These are phyloP conservation scores for Solanum pinnatisectum DNA, from an alignment of 257 asterid genomes.

Conservation along the genomic window DNA sequence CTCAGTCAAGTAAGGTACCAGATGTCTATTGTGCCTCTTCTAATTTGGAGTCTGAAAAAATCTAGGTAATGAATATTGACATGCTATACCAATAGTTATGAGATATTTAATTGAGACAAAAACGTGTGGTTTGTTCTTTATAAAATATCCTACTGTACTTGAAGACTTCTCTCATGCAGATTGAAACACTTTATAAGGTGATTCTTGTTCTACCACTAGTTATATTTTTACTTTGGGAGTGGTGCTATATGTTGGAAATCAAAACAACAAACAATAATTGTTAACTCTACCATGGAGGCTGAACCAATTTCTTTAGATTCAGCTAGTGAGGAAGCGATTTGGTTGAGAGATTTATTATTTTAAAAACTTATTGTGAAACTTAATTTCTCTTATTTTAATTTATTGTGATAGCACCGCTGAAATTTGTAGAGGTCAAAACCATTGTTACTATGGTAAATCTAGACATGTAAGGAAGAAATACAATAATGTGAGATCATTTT, in stretches of 20 bases:
- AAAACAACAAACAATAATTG: neutral
- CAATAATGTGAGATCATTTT: neutral
- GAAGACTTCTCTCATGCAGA: neutral
- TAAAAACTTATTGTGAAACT: neutral
- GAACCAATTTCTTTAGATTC: neutral
- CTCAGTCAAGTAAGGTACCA: neutral
- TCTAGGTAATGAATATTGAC: neutral
- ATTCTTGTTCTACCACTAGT: neutral
- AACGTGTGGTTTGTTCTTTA: neutral
- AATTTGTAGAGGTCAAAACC: neutral
- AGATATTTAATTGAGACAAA: neutral
- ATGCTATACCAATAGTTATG: too few relatives aligned
- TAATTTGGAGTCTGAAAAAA: neutral
- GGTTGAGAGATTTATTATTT: neutral
- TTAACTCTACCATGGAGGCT: neutral
- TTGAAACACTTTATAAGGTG: neutral
- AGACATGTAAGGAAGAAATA: neutral
- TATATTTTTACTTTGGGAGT: neutral
- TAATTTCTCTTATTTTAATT: too few relatives aligned
- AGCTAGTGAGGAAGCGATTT: neutral
- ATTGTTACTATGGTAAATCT: neutral
- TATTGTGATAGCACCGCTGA: too few relatives aligned
- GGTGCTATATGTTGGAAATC: neutral
- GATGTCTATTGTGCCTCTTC: neutral
- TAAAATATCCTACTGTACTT: too few relatives aligned